Conservation (phyloP, 2,329 filamentous ascomycete genomes). For the Catunica adiposa region DNA sequence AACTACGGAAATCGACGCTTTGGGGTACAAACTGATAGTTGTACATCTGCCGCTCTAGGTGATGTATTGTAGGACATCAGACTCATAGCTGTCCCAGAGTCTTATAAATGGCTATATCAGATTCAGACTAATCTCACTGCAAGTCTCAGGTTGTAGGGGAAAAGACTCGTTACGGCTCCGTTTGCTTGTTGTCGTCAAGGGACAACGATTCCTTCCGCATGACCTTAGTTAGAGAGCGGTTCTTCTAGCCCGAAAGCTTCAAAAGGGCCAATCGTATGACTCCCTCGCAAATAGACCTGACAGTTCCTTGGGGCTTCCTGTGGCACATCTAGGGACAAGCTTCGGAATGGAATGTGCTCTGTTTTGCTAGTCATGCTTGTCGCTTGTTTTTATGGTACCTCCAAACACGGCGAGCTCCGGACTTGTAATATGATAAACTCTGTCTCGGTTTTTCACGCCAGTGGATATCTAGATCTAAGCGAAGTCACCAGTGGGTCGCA, state of each 20-base stretch:
- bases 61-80: background rate
- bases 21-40: background rate
- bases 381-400: background rate
- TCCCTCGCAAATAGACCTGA: background rate
- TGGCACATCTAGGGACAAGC: too few species aligned
- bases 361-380: too few species aligned
- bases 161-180: background rate
- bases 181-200: background rate
- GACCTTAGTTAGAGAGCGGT: background rate
- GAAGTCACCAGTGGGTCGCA: background rate
- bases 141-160: background rate
- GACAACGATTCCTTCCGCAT: background rate
- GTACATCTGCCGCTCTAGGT: background rate
- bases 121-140: background rate
- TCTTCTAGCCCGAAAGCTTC: too few species aligned
- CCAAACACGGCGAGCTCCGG: background rate
- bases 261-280: too few species aligned
- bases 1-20: too few species aligned
- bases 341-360: too few species aligned
- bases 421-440: background rate
- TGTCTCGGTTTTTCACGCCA: background rate
- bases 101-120: background rate
- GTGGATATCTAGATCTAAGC: background rate
- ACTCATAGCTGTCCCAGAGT: background rate
- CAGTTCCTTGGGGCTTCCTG: background rate